These are phyloP conservation scores for Dioszegia hungarica DNA, from an alignment of 768 basidiomycete genomes.

Conservation along the genomic window DNA sequence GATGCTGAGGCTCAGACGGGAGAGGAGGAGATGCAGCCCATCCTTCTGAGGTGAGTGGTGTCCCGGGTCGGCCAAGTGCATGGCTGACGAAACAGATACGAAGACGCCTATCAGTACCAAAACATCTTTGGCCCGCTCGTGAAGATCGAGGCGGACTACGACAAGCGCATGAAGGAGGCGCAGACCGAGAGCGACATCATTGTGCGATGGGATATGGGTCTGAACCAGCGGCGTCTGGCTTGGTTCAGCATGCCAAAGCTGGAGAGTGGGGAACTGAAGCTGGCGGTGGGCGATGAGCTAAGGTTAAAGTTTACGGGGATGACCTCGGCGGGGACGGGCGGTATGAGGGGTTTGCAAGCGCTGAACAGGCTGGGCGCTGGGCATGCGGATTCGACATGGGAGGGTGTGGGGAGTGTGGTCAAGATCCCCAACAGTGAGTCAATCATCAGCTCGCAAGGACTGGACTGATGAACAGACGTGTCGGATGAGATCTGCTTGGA, in stretches of 20 bases:
- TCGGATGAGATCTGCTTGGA: slow-evolving; percentile 97
- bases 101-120: slow-evolving; percentile 99
- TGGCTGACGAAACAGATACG: slow-evolving; percentile 56
- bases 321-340: not conserved
- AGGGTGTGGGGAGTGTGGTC: slow-evolving; percentile 95
- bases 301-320: slow-evolving; percentile 68
- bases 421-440: slow-evolving; percentile 95
- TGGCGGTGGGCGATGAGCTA: slow-evolving; percentile 95
- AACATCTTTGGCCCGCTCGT: slow-evolving; percentile 98
- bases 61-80: no score
- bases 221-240: slow-evolving; percentile 98
- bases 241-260: slow-evolving; percentile 96
- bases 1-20: slow-evolving; percentile 96
- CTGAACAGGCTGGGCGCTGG: slow-evolving; percentile 22
- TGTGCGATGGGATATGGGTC: slow-evolving; percentile 92
- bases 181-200: slow-evolving; percentile 97
- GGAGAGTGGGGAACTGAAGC: slow-evolving; percentile 93
- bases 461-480: slow-evolving; percentile 61
- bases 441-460: not conserved
- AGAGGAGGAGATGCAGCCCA: slow-evolving; percentile 93
- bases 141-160: slow-evolving; percentile 99
- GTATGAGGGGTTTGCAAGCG: slow-evolving; percentile 40
- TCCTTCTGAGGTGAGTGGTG: slow-evolving; percentile 63
- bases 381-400: slow-evolving; percentile 66
- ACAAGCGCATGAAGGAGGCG: slow-evolving; percentile 94